Conservation (phyloP, 2,329 filamentous ascomycete genomes). For the Colletotrichum musae region DNA sequence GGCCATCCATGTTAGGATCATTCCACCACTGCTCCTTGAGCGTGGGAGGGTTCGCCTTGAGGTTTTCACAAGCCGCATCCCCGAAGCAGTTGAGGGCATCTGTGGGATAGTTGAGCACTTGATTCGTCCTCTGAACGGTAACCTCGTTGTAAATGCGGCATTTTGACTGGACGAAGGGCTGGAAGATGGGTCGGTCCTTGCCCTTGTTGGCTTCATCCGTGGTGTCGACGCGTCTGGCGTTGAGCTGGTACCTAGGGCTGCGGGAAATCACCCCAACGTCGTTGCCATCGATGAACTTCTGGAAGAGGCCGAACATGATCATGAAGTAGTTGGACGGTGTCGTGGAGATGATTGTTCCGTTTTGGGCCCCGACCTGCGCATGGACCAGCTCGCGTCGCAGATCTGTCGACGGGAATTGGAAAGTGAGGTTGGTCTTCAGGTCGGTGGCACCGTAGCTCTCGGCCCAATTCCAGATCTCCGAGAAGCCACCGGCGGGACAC, state of each 20-base stretch:
- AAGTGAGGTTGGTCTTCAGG: slow-evolving; percentile 7
- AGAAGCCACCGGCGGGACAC: slow-evolving; percentile 16
- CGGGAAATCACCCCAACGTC: background rate
- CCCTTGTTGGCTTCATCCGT: background rate
- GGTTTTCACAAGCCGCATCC: background rate
- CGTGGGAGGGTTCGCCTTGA: background rate
- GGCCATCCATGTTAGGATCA: background rate
- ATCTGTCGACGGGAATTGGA: slow-evolving; percentile 17
- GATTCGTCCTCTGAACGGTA: background rate
- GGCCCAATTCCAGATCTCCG: slow-evolving; percentile 20
- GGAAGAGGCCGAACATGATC: slow-evolving; percentile 8
- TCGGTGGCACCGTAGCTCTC: background rate
- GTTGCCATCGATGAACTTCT: background rate
- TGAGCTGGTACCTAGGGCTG: background rate
- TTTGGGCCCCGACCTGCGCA: background rate
- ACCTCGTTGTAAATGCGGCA: background rate
- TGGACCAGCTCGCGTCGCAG: slow-evolving; percentile 3
- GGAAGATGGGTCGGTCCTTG: background rate
- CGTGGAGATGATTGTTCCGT: background rate
- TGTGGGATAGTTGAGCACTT: background rate
- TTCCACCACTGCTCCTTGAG: background rate
- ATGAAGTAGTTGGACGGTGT: slow-evolving; percentile 8
- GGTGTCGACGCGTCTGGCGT: background rate
- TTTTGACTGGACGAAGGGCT: background rate
- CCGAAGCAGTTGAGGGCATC: background rate